Evolutionary conservation across 1,284 basidiomycete species (phyloP), one percentile per base, ranked within the genome.

Genomic region (Tylopilus sp.): DNA sequence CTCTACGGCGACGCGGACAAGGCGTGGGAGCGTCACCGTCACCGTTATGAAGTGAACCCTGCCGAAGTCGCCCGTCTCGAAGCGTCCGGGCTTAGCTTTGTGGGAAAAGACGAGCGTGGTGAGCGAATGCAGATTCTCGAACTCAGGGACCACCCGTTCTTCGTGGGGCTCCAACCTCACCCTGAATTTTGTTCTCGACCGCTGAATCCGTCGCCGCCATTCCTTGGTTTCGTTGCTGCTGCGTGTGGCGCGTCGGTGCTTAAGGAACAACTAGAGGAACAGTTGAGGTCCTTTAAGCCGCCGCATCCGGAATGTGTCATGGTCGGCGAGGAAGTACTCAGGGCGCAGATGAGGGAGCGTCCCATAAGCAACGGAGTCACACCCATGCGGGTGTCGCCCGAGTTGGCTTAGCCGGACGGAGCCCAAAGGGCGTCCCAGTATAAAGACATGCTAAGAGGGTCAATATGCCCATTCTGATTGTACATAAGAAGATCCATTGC

Each of bases 161-260:
- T 96, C 69, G 76, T 97, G 48, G 97, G 85, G 37, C 77, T 99
- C 50, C 96, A 99, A 74, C 93, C 97, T 0, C 96, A 99, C 65
- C 96, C 96, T 3, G 96, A 99, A 70, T 96, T 99, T 74, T 98
- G 95, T 74, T 96, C 96, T 18, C 86, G 96, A n/a, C 96, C 96
- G 2, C 77, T 99, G 44, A 99, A 99, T 74, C 97, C 96, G 0
- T 97, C 93, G 0, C 96, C 96, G 3, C 89, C 94, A 0, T 99
- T 97, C 84, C 85, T 99, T 31, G 97, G 97, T 13, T 89, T 99
- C 64, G 81, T 99, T 36, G 86, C 96, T 3, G 94, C 97, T 0
- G 76, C 96, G 0, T 86, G 84, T 34, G 66, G 50, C 3, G 33
- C 60, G 4, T 49, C 65, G 1, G 77, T 87, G 1, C 77, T 99